phyloP scores from a whole-genome alignment of 2,329 filamentous ascomycete species.

The Aspergillus costaricaensis region DNA sequence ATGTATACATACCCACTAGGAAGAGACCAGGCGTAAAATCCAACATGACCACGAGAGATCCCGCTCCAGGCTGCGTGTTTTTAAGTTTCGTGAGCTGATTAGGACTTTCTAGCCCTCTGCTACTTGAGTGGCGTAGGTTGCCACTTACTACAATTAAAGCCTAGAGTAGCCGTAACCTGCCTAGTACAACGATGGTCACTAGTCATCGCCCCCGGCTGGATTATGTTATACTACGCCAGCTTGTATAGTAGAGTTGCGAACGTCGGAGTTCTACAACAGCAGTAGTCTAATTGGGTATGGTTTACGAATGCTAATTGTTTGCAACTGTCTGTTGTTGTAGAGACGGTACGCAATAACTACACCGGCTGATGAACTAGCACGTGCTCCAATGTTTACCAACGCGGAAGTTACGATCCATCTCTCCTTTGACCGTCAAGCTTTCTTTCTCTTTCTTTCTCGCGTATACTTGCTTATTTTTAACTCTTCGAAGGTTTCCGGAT shows the following conservation, averaged over 20 bases:
- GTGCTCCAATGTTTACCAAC: not conserved
- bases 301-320: not conserved
- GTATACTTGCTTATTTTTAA: not conserved
- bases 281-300: not conserved
- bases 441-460: not conserved
- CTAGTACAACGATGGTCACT: not conserved
- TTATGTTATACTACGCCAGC: not conserved
- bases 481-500: not conserved
- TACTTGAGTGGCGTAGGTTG: not conserved
- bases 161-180: not conserved
- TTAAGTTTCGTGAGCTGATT: not conserved
- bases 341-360: not conserved
- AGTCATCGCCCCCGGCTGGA: not conserved
- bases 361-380: not conserved
- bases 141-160: not conserved
- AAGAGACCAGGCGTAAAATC: not conserved
- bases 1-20: not conserved
- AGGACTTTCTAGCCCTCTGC: not conserved
- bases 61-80: not conserved
- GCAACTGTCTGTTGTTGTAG: not conserved
- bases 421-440: not conserved
- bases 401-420: not conserved
- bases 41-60: not conserved
- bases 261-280: not conserved
- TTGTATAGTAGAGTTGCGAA: not conserved